Conservation (phyloP, 805 yeast genomes). For the Myxozyma nipponensis region DNA sequence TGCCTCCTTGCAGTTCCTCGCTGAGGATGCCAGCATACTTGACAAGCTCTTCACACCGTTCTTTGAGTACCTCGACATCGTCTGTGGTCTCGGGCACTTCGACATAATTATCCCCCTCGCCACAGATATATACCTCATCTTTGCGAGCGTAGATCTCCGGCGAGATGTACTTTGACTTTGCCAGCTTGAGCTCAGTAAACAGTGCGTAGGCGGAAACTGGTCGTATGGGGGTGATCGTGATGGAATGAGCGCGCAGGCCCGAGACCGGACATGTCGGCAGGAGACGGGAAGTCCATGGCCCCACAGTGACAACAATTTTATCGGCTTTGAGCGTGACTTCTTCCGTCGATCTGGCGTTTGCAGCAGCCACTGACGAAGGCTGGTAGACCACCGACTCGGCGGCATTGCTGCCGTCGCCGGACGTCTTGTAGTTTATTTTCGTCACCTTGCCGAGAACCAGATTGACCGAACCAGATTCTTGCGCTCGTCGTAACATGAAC, state of each 20-base stretch:
- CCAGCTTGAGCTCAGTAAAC: conserved; percentile 83
- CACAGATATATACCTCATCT: conserved; percentile 95
- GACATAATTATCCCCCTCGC: conserved; percentile 90
- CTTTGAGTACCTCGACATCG: conserved; percentile 82
- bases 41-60: conserved; percentile 84
- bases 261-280: conserved; percentile 91
- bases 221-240: conserved; percentile 76
- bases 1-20: conserved; percentile 65
- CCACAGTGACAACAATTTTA: conserved; percentile 79
- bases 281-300: conserved; percentile 95
- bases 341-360: neutral
- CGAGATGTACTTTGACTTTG: conserved; percentile 63
- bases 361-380: conserved; percentile 35
- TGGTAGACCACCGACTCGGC: conserved; percentile 40
- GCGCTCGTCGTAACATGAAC: conserved; percentile 70
- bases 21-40: conserved; percentile 74
- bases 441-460: conserved; percentile 80
- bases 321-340: conserved; percentile 51
- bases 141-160: conserved; percentile 95
- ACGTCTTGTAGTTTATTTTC: conserved; percentile 47
- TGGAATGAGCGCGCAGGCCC: conserved; percentile 92
- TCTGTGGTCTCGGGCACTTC: conserved; percentile 92
- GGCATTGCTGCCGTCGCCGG: conserved; percentile 60
- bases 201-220: conserved; percentile 91
- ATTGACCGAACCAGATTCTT: conserved; percentile 78